Percentiles rank a stretch among this genome's conserved stretches.
Evolutionary conservation across 169 alveolate genomes (phyloP).

Genomic region (Cryptosporidium ubiquitum): DNA sequence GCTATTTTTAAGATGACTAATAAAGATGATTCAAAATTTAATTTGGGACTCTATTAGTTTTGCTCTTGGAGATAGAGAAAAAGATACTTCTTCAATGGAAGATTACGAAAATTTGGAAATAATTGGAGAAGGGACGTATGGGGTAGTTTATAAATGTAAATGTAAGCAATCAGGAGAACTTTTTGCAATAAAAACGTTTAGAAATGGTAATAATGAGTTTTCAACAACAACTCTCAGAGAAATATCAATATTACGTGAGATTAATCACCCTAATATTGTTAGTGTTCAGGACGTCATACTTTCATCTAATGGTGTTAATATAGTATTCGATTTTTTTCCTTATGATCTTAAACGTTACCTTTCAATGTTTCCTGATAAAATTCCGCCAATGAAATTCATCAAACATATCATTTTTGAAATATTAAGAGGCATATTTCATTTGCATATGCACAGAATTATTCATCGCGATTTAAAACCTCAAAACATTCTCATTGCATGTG

Average conservation of each 20-base stretch:
- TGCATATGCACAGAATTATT: constrained; percentile 89
- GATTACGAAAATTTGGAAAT: constrained; percentile 89
- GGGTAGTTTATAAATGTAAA: constrained; percentile 90
- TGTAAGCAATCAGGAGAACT: constrained; percentile 87
- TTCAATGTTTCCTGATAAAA: constrained; percentile 48
- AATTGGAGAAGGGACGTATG: constrained; percentile 96
- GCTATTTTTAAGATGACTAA: neutral
- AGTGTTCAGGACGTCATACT: constrained; percentile 89
- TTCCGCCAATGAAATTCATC: constrained; percentile 29
- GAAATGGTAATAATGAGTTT: constrained; percentile 88
- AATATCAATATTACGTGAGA: constrained; percentile 92
- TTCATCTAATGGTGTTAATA: constrained; percentile 1
- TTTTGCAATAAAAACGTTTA: constrained; percentile 93
- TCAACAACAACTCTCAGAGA: constrained; percentile 95
- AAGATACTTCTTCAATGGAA: constrained; percentile 36
- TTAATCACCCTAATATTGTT: constrained; percentile 92
- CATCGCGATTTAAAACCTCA: constrained; percentile 92
- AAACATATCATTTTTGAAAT: constrained; percentile 68
- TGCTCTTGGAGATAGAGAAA: constrained; percentile 6
- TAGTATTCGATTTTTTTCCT: constrained; percentile 58
- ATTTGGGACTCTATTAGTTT: neutral
- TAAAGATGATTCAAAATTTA: constrained; percentile 11
- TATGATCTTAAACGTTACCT: constrained; percentile 71
- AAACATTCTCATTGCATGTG: constrained; percentile 79
- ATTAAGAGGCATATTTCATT: constrained; percentile 84